Base-by-base conservation (phyloP, 2,329 filamentous ascomycete species). In the Sporothrix phasma region DNA sequence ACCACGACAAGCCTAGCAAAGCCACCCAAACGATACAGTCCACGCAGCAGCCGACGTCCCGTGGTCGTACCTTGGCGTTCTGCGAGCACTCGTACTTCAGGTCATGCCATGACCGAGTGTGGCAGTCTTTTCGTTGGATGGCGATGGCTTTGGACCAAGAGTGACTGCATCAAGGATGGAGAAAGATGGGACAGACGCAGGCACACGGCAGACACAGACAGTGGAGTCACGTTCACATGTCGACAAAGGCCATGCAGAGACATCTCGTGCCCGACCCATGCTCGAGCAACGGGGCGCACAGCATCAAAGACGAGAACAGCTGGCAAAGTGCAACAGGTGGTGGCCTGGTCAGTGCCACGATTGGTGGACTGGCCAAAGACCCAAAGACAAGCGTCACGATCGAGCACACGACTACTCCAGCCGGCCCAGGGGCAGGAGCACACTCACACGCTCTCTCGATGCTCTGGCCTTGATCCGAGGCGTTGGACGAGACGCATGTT, bases 221-320 rank as follows among this genome's bases (percentile, higher is more conserved):
- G n/a, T n/a, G n/a, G n/a, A n/a, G n/a, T n/a, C n/a, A n/a, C 54
- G n/a, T 22, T 58, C 53, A 58, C 53, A 43, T 58, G 54, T 29
- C 41, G 43, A 43, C 22, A 17, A 29, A 17, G 4, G 29, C 19
- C 49, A 22, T n/a, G n/a, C n/a, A 37, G 22, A 37, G 29, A 37
- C 31, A 15, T 11, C 51, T 11, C 31, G n/a, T 54, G n/a, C n/a
- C n/a, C n/a, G n/a, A n/a, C n/a, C n/a, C 51, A 39, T 56, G 49
- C 10, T 29, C 17, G 15, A 54, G 37, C n/a, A 7, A 53, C 49
- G 19, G 26, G 53, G 53, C 22, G 34, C 37, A 58, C 54, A 43
- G 29, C n/a, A 15, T 17, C 15, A 29, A n/a, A 22, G 29, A 54
- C 31, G 31, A 54, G 43, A 26, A 29, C 15, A 58, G 31, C n/a